Evolutionary conservation across 345 rosid genomes (phyloP).

Genomic region (Streptanthus diversifolius): DNA sequence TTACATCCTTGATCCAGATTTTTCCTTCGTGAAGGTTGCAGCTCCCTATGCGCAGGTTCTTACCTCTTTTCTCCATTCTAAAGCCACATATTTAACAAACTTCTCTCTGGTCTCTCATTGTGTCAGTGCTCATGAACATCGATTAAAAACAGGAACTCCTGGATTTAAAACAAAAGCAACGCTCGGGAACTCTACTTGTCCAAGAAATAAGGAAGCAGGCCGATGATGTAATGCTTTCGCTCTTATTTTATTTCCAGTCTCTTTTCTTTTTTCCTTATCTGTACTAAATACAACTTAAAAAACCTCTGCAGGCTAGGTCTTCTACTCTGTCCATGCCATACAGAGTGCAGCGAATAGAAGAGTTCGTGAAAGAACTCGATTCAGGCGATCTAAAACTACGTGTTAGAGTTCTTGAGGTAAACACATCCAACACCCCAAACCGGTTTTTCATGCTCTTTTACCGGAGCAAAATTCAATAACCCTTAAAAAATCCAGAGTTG

Average conservation of each 20-base stretch:
- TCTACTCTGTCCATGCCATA: conserved; percentile 83
- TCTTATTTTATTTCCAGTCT: background rate
- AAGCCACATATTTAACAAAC: background rate
- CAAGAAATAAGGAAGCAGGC: conserved; percentile 84
- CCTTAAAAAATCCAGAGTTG: background rate
- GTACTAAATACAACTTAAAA: conserved; percentile 15
- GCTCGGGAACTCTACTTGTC: conserved; percentile 62
- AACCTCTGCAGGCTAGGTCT: conserved; percentile 61
- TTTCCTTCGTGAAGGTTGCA: conserved; percentile 80
- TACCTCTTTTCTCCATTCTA: background rate
- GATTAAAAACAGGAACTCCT: conserved; percentile 65
- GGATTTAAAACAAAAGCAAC: conserved; percentile 50
- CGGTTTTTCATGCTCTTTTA: background rate
- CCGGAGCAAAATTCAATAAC: background rate
- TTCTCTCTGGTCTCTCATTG: background rate
- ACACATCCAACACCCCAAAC: background rate
- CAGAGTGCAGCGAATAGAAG: conserved; percentile 78
- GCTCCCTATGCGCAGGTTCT: conserved; percentile 92
- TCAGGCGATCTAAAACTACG: conserved; percentile 87
- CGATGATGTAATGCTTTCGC: conserved; percentile 51
- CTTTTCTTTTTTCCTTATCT: background rate
- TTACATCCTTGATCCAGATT: conserved; percentile 72
- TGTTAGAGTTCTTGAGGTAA: conserved; percentile 94
- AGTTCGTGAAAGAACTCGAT: conserved; percentile 83
- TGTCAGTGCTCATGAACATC: conserved; percentile 11